Conservation (phyloP, 1,284 basidiomycete species). For the Ceratobasidium sp. region DNA sequence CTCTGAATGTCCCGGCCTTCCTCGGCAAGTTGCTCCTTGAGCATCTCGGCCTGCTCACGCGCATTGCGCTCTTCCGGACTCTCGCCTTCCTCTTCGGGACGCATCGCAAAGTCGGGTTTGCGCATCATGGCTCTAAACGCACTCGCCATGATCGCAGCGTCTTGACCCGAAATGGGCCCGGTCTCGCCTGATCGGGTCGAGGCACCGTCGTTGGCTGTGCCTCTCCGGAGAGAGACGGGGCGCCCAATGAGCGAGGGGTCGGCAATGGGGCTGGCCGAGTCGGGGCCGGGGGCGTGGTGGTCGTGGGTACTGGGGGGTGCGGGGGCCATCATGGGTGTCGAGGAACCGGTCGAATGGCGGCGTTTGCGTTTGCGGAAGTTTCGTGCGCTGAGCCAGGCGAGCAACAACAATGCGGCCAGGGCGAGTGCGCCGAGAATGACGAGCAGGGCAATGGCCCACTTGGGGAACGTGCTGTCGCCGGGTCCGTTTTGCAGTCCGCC, state of each 20-base stretch:
- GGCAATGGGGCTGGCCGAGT: conserved; percentile 19
- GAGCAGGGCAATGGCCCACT: conserved; percentile 89
- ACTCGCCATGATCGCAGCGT: conserved; percentile 87
- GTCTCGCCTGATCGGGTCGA: conserved; percentile 69
- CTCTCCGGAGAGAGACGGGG: neutral
- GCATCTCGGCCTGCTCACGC: conserved; percentile 52
- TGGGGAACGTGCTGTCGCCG: conserved; percentile 61
- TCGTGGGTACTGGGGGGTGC: no score
- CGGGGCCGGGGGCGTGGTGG: neutral
- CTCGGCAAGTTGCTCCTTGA: conserved; percentile 75
- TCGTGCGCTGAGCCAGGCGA: conserved; percentile 72
- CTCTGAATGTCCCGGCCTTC: conserved; percentile 82
- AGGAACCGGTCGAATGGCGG: conserved; percentile 74
- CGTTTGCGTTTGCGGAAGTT: conserved; percentile 57
- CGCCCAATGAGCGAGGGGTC: conserved; percentile 39
- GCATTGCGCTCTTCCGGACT: conserved; percentile 56
- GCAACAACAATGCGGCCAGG: conserved; percentile 67
- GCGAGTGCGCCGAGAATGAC: conserved; percentile 81
- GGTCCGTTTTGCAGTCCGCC: conserved; percentile 43
- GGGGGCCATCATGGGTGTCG: conserved; percentile 77
- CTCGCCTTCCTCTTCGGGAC: conserved; percentile 71
- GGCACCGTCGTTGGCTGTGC: conserved; percentile 60
- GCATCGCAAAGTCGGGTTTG: conserved; percentile 77
- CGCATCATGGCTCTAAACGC: conserved; percentile 82
- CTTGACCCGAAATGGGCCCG: conserved; percentile 75